A percentile compares a stretch with the other conserved stretches of the same genome.
Conservation (phyloP, 208 protist genomes). For the Leishmania arabica region DNA sequence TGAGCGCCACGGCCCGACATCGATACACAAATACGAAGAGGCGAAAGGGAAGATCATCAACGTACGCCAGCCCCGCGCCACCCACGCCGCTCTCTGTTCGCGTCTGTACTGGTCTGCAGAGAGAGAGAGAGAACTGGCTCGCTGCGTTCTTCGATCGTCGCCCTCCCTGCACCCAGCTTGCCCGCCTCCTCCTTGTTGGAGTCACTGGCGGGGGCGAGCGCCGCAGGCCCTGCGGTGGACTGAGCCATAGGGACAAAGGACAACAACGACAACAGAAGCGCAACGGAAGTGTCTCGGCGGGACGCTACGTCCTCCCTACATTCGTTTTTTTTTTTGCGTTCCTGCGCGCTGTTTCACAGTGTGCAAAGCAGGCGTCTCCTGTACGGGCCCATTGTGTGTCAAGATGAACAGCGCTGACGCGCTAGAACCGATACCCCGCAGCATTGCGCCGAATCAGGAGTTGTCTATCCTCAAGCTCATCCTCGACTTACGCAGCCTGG, state of each 20-base stretch:
- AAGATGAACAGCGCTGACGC: conserved; percentile 8
- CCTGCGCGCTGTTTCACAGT: background rate
- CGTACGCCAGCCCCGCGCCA: background rate
- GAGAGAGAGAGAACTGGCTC: background rate
- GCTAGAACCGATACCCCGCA: conserved; percentile 21
- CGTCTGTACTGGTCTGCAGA: background rate
- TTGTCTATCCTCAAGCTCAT: conserved; percentile 63
- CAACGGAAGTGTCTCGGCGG: background rate
- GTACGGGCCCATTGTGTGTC: background rate
- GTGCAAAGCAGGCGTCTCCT: background rate
- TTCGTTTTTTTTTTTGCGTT: background rate
- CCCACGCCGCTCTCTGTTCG: background rate
- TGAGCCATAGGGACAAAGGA: background rate
- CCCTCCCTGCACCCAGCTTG: too few relatives aligned
- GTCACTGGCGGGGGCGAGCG: background rate
- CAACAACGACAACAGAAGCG: background rate
- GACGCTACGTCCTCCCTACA: background rate
- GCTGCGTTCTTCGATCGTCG: background rate
- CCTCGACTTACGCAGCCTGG: conserved; percentile 49
- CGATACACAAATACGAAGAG: background rate
- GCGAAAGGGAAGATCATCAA: background rate
- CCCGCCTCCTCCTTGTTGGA: background rate
- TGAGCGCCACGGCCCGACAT: background rate
- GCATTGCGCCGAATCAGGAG: conserved; percentile 59
- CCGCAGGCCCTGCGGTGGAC: background rate